Evolutionary conservation across 78 protist genomes (phyloP), one percentile per base, ranked within the genome.

Genomic region (Pigoraptor vietnamica): DNA sequence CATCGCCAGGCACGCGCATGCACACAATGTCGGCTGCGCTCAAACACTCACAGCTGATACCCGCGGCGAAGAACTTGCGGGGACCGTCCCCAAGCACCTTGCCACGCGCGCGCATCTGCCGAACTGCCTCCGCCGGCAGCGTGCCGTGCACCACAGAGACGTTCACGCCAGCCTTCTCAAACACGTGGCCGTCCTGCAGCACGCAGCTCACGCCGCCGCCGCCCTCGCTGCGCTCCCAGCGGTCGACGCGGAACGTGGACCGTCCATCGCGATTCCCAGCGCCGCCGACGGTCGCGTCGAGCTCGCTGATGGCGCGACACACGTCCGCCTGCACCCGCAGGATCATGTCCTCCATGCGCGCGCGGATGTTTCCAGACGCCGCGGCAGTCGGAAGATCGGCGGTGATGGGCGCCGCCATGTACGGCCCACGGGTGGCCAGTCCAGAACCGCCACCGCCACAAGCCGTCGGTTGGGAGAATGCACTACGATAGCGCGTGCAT

Each of bases 91-190:
- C 90, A 2, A 91, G 90, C 2, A 24, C 39, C 48, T 91, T 82
- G 81, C 90, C 90, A 9, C 90, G 93, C 1, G 90, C 35, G 81
- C 89, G 40, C 93, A 91, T 91, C 55, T 86, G 35, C 0, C 56
- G 48, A 0, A 84, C 93, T 2, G 93, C 93, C 24, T 10, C 90
- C 23, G 93, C 82, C 40, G 93, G 90, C 36, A 91, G 79, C 24
- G 1, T 55, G 81, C 93, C 93, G 35, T 86, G 33, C 29, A 91
- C 93, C 19, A 91, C 93, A 21, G 86, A 40, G 32, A 91, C 93
- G 37, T 84, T 84, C 36, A 91, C 93, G 39, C 92, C 92, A 9
- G 91, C 93, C 90, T 91, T 91, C 81, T 91, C 93, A 84, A 91
- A 91, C 35, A 91, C 93, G 33, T 24, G 9, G 21, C 93, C 93